A percentile compares a stretch with the other conserved stretches of the same genome.
Evolutionary conservation across 1,139 yeast genomes (phyloP).

Genomic region (Entelexis paramagnoliae): DNA sequence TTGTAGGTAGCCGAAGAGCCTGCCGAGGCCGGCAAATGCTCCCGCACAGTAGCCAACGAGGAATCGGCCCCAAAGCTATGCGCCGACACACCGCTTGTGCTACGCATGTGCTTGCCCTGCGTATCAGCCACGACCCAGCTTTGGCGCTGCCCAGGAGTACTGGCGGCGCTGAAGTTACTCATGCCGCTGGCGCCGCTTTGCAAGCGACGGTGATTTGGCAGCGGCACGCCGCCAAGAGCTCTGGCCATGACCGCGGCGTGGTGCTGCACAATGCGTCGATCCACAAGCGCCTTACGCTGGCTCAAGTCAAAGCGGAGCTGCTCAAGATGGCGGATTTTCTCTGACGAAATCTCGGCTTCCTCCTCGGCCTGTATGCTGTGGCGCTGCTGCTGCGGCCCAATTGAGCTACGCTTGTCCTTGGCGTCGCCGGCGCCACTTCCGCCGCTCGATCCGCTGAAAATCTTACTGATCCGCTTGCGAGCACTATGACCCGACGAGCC

Average conservation of each 20-base stretch:
- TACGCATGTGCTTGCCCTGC: not conserved
- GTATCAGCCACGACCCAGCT: conserved; percentile 18
- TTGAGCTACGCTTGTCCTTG: not conserved
- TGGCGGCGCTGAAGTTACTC: not conserved
- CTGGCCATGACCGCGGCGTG: conserved; percentile 30
- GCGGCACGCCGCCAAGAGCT: conserved; percentile 16
- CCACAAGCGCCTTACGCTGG: conserved; percentile 24
- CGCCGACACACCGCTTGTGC: not conserved
- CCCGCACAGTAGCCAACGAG: conserved; percentile 14
- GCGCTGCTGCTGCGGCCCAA: conserved; percentile 24
- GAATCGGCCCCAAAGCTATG: conserved; percentile 6
- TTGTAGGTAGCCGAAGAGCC: not conserved
- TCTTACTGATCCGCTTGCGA: conserved; percentile 24
- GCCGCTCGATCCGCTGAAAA: conserved; percentile 20
- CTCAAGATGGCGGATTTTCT: conserved; percentile 26
- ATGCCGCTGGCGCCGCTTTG: conserved; percentile 10
- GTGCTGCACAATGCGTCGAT: conserved; percentile 27
- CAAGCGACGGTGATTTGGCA: conserved; percentile 19
- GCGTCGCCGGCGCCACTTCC: not conserved
- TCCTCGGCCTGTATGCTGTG: conserved; percentile 32
- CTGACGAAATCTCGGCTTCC: conserved; percentile 27
- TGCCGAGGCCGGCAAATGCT: conserved; percentile 4
- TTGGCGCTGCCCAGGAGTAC: conserved; percentile 10
- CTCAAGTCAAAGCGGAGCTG: conserved; percentile 23
- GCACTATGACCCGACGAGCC: not conserved